Evolutionary conservation across 2,329 filamentous ascomycete genomes (phyloP).

Genomic region (Plenodomus tracheiphilus): DNA sequence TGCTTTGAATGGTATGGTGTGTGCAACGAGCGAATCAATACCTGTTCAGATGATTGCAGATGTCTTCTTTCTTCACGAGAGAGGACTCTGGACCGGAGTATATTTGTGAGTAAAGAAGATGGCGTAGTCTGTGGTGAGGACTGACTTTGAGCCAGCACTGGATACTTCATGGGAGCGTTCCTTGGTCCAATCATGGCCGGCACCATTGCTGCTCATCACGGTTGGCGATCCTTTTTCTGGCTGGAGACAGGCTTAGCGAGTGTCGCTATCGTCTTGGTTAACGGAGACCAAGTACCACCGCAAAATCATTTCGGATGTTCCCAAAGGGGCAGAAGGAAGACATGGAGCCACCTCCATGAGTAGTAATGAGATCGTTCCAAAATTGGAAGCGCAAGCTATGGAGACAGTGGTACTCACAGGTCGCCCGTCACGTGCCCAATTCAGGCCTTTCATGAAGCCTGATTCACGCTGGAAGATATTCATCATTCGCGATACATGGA

Average conservation of each 20-base stretch:
- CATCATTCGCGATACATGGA: constrained; percentile 46
- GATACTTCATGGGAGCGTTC: constrained; percentile 50
- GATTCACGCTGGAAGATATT: constrained; percentile 48
- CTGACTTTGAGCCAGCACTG: constrained; percentile 31
- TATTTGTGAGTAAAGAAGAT: constrained; percentile 41
- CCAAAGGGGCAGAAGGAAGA: not conserved
- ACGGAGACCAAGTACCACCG: constrained; percentile 50
- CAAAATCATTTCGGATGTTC: constrained; percentile 5
- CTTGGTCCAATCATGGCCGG: constrained; percentile 51
- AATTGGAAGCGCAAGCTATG: constrained; percentile 23
- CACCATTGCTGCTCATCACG: constrained; percentile 46
- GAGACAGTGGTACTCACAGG: constrained; percentile 30
- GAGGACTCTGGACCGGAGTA: constrained; percentile 46
- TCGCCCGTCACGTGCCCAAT: constrained; percentile 46
- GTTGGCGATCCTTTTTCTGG: constrained; percentile 55
- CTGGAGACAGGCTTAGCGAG: constrained; percentile 46
- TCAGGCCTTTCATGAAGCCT: constrained; percentile 41
- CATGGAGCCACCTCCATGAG: not conserved
- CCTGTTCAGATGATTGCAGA: constrained; percentile 51
- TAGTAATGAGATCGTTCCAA: constrained; percentile 22
- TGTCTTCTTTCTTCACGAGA: constrained; percentile 51
- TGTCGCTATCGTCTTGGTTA: constrained; percentile 46
- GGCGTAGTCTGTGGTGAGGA: not conserved
- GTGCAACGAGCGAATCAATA: constrained; percentile 50
- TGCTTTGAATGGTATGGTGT: constrained; percentile 48